A percentile compares a stretch with the other conserved stretches of the same genome.
These are phyloP conservation scores for Porcisia hertigi DNA, from an alignment of 208 protist genomes.

Conservation along the genomic window DNA sequence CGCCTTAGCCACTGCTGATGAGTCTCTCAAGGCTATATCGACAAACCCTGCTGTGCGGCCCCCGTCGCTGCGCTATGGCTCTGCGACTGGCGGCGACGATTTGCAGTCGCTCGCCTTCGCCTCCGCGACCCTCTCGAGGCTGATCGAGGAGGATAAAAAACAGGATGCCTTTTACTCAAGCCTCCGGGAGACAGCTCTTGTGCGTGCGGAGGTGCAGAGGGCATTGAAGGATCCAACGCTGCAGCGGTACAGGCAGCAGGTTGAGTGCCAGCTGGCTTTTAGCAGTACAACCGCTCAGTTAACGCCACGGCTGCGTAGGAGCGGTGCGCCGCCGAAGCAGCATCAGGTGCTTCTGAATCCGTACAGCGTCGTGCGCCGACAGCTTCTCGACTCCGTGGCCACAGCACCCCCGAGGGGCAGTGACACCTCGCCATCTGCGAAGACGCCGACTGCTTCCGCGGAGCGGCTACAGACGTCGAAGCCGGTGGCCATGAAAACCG, in stretches of 20 bases:
- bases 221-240: conserved; percentile 12
- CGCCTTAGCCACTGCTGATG: conserved; percentile 8
- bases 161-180: conserved; percentile 24
- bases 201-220: conserved; percentile 25
- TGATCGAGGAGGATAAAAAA: conserved; percentile 13
- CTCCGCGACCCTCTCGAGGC: conserved; percentile 6
- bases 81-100: conserved; percentile 13
- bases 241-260: conserved; percentile 12
- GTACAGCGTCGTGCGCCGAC: conserved; percentile 6
- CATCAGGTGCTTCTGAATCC: conserved; percentile 28
- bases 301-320: neutral
- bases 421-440: neutral
- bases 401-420: neutral
- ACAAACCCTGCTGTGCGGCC: conserved; percentile 5
- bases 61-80: neutral
- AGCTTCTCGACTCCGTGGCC: neutral
- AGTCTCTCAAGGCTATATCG: conserved; percentile 10
- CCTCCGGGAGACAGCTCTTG: conserved; percentile 16
- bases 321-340: conserved; percentile 2
- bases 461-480: neutral
- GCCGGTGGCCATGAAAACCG: neutral
- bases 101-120: conserved; percentile 25
- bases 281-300: neutral
- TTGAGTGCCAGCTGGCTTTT: conserved; percentile 19
- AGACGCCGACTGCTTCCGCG: neutral